phyloP scores from a whole-genome alignment of 2,329 filamentous ascomycete species.

The Cyphellophora attinorum region DNA sequence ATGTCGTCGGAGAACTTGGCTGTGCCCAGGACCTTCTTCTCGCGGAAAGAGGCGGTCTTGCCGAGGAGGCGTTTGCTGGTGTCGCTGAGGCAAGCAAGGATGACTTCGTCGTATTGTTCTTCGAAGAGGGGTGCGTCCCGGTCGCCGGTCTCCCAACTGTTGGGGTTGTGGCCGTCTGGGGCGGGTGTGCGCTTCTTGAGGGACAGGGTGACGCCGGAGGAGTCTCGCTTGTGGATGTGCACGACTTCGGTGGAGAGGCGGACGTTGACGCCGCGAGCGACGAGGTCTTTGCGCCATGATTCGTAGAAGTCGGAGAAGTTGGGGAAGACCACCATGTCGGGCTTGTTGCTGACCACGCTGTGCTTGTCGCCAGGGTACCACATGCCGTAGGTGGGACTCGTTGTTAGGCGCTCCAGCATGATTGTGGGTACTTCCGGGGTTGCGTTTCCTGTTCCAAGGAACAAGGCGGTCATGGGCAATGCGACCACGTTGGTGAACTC shows the following conservation, averaged over 20 bases:
- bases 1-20: constrained; percentile 57
- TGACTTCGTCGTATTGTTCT: constrained; percentile 48
- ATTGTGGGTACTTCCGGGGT: constrained; percentile 61
- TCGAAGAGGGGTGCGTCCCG: constrained; percentile 24
- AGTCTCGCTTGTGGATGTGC: constrained; percentile 39
- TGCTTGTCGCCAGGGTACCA: constrained; percentile 45
- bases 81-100: constrained; percentile 48
- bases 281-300: constrained; percentile 44
- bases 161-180: constrained; percentile 15
- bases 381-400: constrained; percentile 49
- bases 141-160: constrained; percentile 10
- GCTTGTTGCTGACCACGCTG: constrained; percentile 45
- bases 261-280: constrained; percentile 44
- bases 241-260: constrained; percentile 46
- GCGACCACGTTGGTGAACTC: constrained; percentile 65
- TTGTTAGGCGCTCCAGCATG: constrained; percentile 53
- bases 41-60: constrained; percentile 45
- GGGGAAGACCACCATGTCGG: constrained; percentile 52
- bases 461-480: constrained; percentile 61
- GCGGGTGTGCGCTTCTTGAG: constrained; percentile 17
- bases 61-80: constrained; percentile 45
- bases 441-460: constrained; percentile 66
- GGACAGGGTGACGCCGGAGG: constrained; percentile 39
- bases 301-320: constrained; percentile 49
- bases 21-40: constrained; percentile 59